Conservation (phyloP, 2,329 filamentous ascomycete species). For the Ceratocystis variospora region DNA sequence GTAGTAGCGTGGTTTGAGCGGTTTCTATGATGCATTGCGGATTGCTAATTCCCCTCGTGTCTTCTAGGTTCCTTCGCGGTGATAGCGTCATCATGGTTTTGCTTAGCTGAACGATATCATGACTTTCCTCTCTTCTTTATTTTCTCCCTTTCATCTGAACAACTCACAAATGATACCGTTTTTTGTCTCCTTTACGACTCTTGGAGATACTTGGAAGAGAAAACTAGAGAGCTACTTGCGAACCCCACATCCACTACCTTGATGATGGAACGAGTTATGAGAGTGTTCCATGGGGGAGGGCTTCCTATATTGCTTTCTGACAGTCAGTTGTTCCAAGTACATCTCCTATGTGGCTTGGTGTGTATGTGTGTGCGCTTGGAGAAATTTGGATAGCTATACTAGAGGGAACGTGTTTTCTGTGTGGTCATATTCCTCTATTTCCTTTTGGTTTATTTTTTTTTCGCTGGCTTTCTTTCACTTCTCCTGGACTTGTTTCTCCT, state of each 20-base stretch:
- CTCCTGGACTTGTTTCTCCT: slow-evolving; percentile 23
- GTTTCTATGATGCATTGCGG: background rate
- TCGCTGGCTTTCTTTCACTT: slow-evolving; percentile 9
- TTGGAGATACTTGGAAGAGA: slow-evolving; percentile 4
- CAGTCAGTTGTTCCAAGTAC: background rate
- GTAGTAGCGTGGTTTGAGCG: background rate
- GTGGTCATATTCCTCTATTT: slow-evolving; percentile 18
- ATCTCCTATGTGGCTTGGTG: too few species aligned
- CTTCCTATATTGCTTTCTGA: background rate
- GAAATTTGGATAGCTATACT: background rate
- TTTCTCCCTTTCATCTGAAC: slow-evolving; percentile 9
- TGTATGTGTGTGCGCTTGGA: background rate
- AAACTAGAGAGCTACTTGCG: background rate
- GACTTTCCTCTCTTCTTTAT: slow-evolving; percentile 7
- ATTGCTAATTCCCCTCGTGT: slow-evolving; percentile 3
- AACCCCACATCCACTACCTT: background rate
- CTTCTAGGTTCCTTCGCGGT: slow-evolving; percentile 61
- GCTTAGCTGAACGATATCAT: slow-evolving; percentile 43
- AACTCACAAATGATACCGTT: slow-evolving; percentile 12
- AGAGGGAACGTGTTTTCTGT: background rate
- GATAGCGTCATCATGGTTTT: slow-evolving; percentile 81
- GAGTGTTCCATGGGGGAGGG: background rate
- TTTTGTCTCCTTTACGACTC: slow-evolving; percentile 16
- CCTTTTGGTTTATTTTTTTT: slow-evolving; percentile 21
- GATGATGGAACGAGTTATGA: background rate